Conservation (phyloP, 345 rosid species). For the Schrenkiella parvula region DNA sequence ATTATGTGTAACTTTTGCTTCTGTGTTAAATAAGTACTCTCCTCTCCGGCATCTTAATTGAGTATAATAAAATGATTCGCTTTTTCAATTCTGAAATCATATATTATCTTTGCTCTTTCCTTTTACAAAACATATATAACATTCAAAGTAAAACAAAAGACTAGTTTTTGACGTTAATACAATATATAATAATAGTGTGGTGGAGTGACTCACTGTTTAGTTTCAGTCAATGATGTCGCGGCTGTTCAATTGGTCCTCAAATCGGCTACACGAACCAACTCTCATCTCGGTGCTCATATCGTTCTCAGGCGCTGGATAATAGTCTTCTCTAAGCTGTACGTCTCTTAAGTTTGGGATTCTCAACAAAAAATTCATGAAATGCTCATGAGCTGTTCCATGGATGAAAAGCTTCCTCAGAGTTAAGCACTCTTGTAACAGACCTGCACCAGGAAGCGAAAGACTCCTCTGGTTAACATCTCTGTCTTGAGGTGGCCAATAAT, state of each 20-base stretch:
- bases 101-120: slow-evolving; percentile 5
- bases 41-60: not conserved
- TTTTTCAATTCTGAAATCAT: not conserved
- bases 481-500: slow-evolving; percentile 95
- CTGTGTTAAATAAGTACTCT: not conserved
- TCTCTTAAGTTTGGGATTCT: slow-evolving; percentile 58
- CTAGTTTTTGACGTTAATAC: not conserved
- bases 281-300: slow-evolving; percentile 94
- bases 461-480: slow-evolving; percentile 84
- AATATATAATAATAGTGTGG: not conserved
- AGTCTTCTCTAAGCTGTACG: slow-evolving; percentile 84
- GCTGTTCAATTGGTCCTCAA: slow-evolving; percentile 70
- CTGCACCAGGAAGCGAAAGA: slow-evolving; percentile 68
- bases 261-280: slow-evolving; percentile 69
- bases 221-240: slow-evolving; percentile 55
- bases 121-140: slow-evolving; percentile 24
- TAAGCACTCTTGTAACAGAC: slow-evolving; percentile 53
- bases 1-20: not conserved
- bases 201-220: not conserved
- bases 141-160: not conserved
- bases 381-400: slow-evolving; percentile 90
- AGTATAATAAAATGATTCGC: not conserved
- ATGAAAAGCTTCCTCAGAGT: slow-evolving; percentile 80
- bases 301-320: slow-evolving; percentile 92
- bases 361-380: slow-evolving; percentile 80